Percentiles rank a stretch among this genome's conserved stretches.
phyloP scores from a whole-genome alignment of 345 rosid species.

The rapeseed (Brassica napus) region DNA sequence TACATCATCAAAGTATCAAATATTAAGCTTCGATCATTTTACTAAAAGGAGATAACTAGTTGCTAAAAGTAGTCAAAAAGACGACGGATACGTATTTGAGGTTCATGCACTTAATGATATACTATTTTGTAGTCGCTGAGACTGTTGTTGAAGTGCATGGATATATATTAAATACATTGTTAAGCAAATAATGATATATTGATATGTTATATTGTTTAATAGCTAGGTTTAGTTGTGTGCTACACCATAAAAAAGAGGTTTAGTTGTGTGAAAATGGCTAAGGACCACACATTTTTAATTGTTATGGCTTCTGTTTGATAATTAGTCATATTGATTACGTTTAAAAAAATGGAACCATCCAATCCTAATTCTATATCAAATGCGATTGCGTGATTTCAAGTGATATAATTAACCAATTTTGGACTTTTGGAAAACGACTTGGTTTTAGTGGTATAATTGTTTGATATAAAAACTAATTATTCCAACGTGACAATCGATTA shows the following conservation, averaged over 20 bases:
- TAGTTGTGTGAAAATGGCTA: neutral
- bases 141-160: neutral
- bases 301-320: neutral
- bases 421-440: neutral
- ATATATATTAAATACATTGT: neutral
- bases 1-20: neutral
- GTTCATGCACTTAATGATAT: neutral
- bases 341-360: neutral
- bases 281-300: neutral
- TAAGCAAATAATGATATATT: neutral
- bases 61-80: neutral
- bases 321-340: neutral
- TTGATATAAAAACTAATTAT: neutral
- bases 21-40: neutral
- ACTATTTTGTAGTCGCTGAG: neutral
- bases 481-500: neutral
- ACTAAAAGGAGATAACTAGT: neutral
- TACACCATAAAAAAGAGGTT: neutral
- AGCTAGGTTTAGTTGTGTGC: neutral
- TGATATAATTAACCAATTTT: neutral
- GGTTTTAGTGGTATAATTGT: neutral
- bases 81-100: neutral
- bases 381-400: neutral
- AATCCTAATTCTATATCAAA: neutral
- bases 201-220: neutral